A percentile compares a stretch with the other conserved stretches of the same genome.
Evolutionary conservation across 2,329 filamentous ascomycete genomes (phyloP).

Genomic region (Penicillium sp.): DNA sequence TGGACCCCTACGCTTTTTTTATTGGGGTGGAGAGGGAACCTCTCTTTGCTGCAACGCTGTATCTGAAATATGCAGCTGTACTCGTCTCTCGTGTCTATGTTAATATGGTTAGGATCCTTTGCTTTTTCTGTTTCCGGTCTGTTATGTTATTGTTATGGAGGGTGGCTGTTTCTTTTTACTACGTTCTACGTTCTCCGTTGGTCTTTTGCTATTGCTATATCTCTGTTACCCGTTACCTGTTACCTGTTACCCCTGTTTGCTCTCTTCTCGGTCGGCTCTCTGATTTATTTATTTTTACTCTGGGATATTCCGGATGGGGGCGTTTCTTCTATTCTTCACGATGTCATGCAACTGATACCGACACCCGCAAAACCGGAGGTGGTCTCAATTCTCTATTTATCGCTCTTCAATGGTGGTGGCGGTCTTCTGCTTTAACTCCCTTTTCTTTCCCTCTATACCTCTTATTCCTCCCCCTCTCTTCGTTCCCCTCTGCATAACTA

Average conservation of each 20-base stretch:
- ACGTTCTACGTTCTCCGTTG: no score
- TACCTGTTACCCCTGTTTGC: background rate
- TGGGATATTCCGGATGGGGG: conserved; percentile 16
- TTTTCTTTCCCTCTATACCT: no score
- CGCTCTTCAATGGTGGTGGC: no score
- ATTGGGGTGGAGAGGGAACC: conserved; percentile 9
- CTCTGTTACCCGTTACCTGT: background rate
- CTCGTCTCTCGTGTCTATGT: conserved; percentile 6
- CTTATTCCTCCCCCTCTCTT: background rate
- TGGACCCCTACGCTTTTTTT: conserved; percentile 14
- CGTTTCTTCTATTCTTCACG: conserved; percentile 25
- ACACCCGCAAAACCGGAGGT: conserved; percentile 17
- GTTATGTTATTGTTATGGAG: no score
- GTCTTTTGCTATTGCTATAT: background rate
- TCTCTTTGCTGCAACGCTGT: conserved; percentile 1
- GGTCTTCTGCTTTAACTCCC: background rate
- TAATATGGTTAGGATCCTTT: conserved; percentile 10
- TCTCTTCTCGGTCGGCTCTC: conserved; percentile 9
- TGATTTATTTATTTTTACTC: conserved; percentile 14
- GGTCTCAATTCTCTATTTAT: conserved; percentile 2
- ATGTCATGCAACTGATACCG: conserved; percentile 21
- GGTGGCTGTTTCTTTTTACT: conserved; percentile 4
- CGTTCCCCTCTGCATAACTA: background rate
- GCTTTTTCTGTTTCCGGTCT: background rate
- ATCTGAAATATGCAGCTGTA: background rate